These are phyloP conservation scores for Euphrasia arctica DNA, from an alignment of 305 asterid genomes.

Conservation along the genomic window DNA sequence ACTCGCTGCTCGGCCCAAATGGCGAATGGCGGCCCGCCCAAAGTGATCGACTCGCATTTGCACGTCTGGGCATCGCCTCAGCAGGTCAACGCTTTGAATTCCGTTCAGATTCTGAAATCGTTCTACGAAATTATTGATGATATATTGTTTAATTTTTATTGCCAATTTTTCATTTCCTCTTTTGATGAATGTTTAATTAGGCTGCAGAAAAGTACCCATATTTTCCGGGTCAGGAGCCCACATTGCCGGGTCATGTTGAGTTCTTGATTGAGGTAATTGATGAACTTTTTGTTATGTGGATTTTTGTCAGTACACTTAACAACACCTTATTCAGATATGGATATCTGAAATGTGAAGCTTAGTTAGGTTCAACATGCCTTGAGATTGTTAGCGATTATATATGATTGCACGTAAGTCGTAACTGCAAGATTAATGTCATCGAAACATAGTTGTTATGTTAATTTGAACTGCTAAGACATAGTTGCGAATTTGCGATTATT, in stretches of 20 bases:
- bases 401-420: too few relatives aligned
- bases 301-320: background rate
- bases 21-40: slow-evolving; percentile 35
- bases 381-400: background rate
- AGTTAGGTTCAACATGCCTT: background rate
- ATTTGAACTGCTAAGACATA: background rate
- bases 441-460: background rate
- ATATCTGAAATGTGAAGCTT: background rate
- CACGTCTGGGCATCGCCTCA: slow-evolving; percentile 92
- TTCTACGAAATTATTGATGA: too few relatives aligned
- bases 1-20: slow-evolving; percentile 34
- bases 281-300: background rate
- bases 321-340: background rate
- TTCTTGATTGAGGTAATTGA: slow-evolving; percentile 64
- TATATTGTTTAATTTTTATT: background rate
- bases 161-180: background rate
- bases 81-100: slow-evolving; percentile 35
- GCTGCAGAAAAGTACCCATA: slow-evolving; percentile 76
- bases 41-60: slow-evolving; percentile 81
- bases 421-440: background rate
- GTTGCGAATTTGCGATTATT: background rate
- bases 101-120: background rate
- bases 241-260: slow-evolving; percentile 66
- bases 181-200: slow-evolving; percentile 29
- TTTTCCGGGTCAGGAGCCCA: slow-evolving; percentile 88